phyloP scores from a whole-genome alignment of 257 asterid species.

The Ajuga chamaepitys region DNA sequence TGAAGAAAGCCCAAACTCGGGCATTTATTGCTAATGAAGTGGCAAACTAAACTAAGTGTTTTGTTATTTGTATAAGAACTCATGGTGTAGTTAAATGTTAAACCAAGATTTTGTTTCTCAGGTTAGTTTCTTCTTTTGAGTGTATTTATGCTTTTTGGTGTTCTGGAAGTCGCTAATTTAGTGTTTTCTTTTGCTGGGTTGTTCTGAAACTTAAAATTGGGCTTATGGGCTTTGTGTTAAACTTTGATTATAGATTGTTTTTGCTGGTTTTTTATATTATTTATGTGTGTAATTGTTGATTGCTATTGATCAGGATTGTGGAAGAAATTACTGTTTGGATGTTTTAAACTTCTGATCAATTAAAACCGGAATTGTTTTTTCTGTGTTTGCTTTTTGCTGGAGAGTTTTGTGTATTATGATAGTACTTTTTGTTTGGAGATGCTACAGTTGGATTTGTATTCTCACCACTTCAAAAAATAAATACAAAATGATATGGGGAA shows the following conservation, averaged over 20 bases:
- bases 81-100: not conserved
- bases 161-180: not conserved
- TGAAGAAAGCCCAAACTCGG: not conserved
- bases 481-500: not conserved
- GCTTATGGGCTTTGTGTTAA: slow-evolving; percentile 1
- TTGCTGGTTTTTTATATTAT: not conserved
- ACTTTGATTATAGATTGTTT: not conserved
- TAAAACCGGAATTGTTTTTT: not conserved
- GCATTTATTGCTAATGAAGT: not conserved
- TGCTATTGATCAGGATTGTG: not conserved
- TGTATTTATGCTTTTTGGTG: not conserved
- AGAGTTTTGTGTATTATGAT: not conserved
- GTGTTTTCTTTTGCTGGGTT: slow-evolving; percentile 1
- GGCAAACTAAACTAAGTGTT: not conserved
- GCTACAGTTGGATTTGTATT: not conserved
- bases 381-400: not conserved
- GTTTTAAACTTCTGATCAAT: not conserved
- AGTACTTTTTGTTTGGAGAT: not conserved
- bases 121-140: slow-evolving; percentile 5
- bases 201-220: not conserved
- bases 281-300: not conserved
- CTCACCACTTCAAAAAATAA: not conserved
- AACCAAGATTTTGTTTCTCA: slow-evolving; percentile 2
- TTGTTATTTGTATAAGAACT: not conserved
- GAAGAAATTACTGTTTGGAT: not conserved